Evolutionary conservation across 1,284 basidiomycete genomes (phyloP).

Genomic region (Trametes hirsuta): DNA sequence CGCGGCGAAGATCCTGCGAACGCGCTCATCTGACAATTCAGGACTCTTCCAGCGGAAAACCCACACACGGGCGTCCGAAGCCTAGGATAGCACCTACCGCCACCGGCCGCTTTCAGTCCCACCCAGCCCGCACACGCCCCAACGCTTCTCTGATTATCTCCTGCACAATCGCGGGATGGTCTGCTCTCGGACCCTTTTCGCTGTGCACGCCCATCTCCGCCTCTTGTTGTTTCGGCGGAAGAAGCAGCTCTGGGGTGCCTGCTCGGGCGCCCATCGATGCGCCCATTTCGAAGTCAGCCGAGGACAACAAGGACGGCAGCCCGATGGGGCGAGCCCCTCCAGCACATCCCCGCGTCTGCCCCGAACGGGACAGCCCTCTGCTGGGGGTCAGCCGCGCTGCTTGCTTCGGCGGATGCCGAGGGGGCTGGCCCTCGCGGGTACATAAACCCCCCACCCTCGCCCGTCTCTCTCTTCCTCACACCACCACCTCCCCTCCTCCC

Average conservation of each 20-base stretch:
- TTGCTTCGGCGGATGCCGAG: background rate
- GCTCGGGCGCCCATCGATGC: slow-evolving; percentile 9
- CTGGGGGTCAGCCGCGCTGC: background rate
- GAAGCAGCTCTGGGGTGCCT: background rate
- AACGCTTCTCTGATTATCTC: slow-evolving; percentile 10
- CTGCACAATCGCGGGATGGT: background rate
- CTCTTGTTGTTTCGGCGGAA: background rate
- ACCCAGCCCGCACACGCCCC: background rate
- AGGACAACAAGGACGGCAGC: background rate
- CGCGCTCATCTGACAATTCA: too few species aligned
- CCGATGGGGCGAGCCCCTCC: background rate
- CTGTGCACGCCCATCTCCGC: background rate
- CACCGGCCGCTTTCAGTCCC: background rate
- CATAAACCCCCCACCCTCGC: background rate
- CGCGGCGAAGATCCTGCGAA: too few species aligned
- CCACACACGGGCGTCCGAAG: background rate
- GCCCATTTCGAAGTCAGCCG: slow-evolving; percentile 9
- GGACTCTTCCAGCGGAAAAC: background rate
- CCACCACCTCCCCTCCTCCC: background rate
- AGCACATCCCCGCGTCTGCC: too few species aligned
- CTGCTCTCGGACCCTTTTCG: background rate
- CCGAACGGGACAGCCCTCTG: background rate
- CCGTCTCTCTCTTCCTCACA: background rate
- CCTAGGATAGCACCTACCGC: background rate
- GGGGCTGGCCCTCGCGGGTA: background rate